Percentiles rank a stretch among this genome's conserved stretches.
These are phyloP conservation scores for Manihot esculenta DNA, from an alignment of 441 rosid genomes.

Conservation along the genomic window DNA sequence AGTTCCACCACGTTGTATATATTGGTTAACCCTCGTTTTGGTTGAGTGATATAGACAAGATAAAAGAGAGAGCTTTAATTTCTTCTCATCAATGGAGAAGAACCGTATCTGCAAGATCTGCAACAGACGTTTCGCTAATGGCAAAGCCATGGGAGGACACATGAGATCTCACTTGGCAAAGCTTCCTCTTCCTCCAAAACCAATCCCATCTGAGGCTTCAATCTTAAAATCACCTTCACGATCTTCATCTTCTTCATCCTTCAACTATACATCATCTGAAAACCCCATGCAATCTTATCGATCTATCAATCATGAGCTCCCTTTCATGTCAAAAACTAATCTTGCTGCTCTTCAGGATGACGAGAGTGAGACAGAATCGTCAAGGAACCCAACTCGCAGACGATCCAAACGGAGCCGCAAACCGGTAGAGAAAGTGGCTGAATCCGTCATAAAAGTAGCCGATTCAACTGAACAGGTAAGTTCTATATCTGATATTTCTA, in stretches of 20 bases:
- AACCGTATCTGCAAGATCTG: constrained; percentile 55
- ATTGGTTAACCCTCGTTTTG: constrained; percentile 6
- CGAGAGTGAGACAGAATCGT: constrained; percentile 37
- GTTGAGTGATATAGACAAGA: too few species aligned
- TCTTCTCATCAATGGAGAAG: constrained; percentile 26
- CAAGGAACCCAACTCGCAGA: constrained; percentile 14
- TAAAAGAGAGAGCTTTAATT: too few species aligned
- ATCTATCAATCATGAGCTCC: constrained; percentile 19
- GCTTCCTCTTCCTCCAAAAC: constrained; percentile 38
- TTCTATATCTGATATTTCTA: constrained; percentile 20
- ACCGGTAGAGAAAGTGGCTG: neutral
- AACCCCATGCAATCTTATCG: constrained; percentile 16
- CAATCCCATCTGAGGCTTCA: constrained; percentile 4
- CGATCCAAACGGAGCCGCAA: constrained; percentile 38
- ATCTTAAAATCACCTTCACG: constrained; percentile 8
- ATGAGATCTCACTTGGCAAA: constrained; percentile 69
- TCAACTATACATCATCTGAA: neutral
- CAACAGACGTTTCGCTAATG: constrained; percentile 46
- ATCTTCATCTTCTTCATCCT: constrained; percentile 27
- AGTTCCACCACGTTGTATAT: constrained; percentile 7
- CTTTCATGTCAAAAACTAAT: constrained; percentile 11
- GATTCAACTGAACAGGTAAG: constrained; percentile 31
- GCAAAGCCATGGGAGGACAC: constrained; percentile 75
- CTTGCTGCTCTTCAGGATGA: neutral
- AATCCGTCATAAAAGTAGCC: neutral